Conservation (phyloP, 805 yeast species). For the Cyberlindnera saturnus region DNA sequence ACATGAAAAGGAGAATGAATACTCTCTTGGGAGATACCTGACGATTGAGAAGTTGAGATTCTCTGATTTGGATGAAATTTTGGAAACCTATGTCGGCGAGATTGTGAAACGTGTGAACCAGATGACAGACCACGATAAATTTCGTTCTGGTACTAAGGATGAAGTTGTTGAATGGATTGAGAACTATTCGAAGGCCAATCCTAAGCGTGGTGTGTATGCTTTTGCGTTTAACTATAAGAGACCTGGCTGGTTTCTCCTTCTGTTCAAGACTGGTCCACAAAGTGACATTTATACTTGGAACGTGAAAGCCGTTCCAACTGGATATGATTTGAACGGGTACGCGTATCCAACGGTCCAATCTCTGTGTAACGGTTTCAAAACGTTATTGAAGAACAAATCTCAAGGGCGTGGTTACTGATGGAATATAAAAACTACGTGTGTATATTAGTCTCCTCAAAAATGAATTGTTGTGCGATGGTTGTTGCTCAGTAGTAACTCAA, state of each 20-base stretch:
- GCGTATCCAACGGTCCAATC: slow-evolving; percentile 85
- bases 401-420: neutral
- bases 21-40: slow-evolving; percentile 49
- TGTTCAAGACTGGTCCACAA: slow-evolving; percentile 74
- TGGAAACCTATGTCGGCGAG: slow-evolving; percentile 80
- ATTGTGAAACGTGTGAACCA: slow-evolving; percentile 79
- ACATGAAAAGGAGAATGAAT: slow-evolving; percentile 57
- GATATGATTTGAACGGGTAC: slow-evolving; percentile 72
- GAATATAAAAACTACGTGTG: neutral
- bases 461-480: neutral
- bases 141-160: slow-evolving; percentile 68
- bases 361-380: slow-evolving; percentile 93
- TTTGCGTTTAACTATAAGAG: slow-evolving; percentile 85
- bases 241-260: slow-evolving; percentile 89
- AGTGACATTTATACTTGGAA: slow-evolving; percentile 79
- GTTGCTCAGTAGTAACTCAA: neutral
- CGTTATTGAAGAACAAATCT: slow-evolving; percentile 30
- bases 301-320: slow-evolving; percentile 84
- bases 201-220: slow-evolving; percentile 82
- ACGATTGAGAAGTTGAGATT: slow-evolving; percentile 66
- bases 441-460: neutral
- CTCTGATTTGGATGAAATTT: slow-evolving; percentile 88
- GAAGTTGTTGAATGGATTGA: slow-evolving; percentile 86
- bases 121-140: slow-evolving; percentile 82
- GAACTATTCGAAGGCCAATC: slow-evolving; percentile 85